Evolutionary conservation across 2,329 filamentous ascomycete species (phyloP), one percentile per base, ranked within the genome.

Genomic region (Furcasterigmium sp.): DNA sequence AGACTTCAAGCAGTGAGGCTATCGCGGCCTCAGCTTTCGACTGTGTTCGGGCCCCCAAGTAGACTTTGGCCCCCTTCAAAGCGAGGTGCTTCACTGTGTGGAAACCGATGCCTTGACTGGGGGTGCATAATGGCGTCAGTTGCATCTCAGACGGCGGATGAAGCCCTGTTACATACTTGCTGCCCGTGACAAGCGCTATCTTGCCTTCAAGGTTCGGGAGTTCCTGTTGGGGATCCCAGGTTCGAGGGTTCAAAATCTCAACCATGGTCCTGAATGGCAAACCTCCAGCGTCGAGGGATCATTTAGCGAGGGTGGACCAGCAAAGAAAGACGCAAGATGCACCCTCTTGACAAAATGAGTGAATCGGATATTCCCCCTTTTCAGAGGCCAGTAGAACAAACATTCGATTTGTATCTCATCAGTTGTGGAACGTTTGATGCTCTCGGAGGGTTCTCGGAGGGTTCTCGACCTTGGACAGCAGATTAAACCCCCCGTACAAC

Each of bases 41-140:
- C n/a, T 56, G 45, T 1, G 50, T 52, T 6, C 56, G 43, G 8
- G 53, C 44, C 1, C 50, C 46, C 9, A 53, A 38, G 37, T 57
- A 58, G 11, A 59, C 54, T 20, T 56, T 58, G 3, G 54, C 53
- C n/a, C 55, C 53, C 10, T 47, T 46, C 7, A 44, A n/a, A 2
- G 49, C 53, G 15, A 59, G 49, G 18, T 47, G 43, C n/a, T 54
- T 57, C 30, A 50, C 47, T 7, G 51, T 54, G 5, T 50, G 39
- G 13, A 50, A 46, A 4, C 55, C 56, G 9, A 57, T 51, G 2
- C 56, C 56, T 7, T 46, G 38, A 18, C 53, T 55, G 17, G 28
- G 9, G 18, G 21, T n/a, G 18, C 3, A 18, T 17, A n/a, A 35
- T 35, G 32, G 17, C 15, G 18, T n/a, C 3, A 7, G 23, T 19